Base-by-base conservation (phyloP, 176 grass and related monocot genomes). In the Oryza officinalis region DNA sequence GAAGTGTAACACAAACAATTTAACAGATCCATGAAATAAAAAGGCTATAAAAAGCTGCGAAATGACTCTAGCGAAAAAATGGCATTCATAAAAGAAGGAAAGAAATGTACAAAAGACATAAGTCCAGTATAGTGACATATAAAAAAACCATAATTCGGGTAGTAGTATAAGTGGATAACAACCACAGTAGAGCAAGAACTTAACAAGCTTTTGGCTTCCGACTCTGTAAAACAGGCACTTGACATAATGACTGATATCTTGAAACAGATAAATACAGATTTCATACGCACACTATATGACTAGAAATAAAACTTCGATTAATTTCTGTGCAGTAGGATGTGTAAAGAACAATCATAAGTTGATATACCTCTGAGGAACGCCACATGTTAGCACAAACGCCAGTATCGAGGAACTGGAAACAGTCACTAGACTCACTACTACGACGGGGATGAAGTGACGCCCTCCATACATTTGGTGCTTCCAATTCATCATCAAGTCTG, bases 401-500 rank as follows among this genome's bases (percentile, higher is more conserved):
- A 59, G 64, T 17, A 47, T 17, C 44, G 37, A 77, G 7, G 59
- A 18, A 68, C 37, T 27, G 11, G 57, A 77, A 27, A 23, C 65
- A 69, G 41, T 30, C 27, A 25, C 37, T 38, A 38, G 37, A 38
- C 37, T 38, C 37, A 38, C 18, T 0, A 77, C 3, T 6, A 61
- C 0, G 25, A 45, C 12, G 17, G 10, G 11, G 74, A 41, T 59
- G 20, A 77, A 59, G 18, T 26, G 44, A 63, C 40, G 43, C 50
- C 50, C 67, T 77, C 50, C 20, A 78, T 78, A 71, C 50, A 45
- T 63, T 14, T 32, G 8, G 8, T 71, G 32, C 49, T 64, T 47
- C 23, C 75, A 85, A 46, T 38, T 69, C 0, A 33, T 63, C 66
- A 71, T 85, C 83, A 37, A 85, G 61, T 78, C 75, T 78, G 67